Conservation (phyloP, 2,329 filamentous ascomycete genomes). For the Dactylella cylindrospora region DNA sequence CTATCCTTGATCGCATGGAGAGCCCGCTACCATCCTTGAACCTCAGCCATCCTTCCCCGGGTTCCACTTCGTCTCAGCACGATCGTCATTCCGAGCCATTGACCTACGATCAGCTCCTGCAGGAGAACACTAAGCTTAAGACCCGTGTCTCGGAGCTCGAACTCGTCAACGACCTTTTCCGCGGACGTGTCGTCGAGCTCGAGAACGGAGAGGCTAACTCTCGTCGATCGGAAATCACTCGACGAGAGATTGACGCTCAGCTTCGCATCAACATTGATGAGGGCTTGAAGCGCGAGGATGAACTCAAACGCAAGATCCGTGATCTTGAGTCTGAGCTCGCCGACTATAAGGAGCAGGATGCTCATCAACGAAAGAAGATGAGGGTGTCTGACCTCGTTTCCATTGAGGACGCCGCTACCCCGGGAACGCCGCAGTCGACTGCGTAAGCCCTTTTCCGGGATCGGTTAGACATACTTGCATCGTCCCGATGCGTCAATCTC, state of each 20-base stretch:
- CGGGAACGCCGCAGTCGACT: slow-evolving; percentile 40
- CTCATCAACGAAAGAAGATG: slow-evolving; percentile 48
- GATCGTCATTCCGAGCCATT: slow-evolving; percentile 58
- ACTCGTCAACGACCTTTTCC: slow-evolving; percentile 84
- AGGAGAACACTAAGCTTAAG: slow-evolving; percentile 82
- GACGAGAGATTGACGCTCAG: slow-evolving; percentile 59
- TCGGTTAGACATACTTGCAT: slow-evolving; percentile 27
- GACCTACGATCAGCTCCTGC: slow-evolving; percentile 70
- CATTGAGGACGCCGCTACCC: slow-evolving; percentile 41
- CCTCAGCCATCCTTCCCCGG: slow-evolving; percentile 62
- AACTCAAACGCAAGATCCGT: slow-evolving; percentile 77
- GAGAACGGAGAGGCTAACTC: slow-evolving; percentile 74
- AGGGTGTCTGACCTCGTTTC: slow-evolving; percentile 48
- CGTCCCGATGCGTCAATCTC: neutral
- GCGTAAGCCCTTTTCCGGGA: slow-evolving; percentile 26
- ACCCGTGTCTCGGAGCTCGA: slow-evolving; percentile 94
- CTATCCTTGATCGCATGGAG: slow-evolving; percentile 50
- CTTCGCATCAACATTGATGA: slow-evolving; percentile 70
- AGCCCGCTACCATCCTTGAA: slow-evolving; percentile 58
- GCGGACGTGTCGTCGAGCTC: slow-evolving; percentile 71
- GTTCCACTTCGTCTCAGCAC: slow-evolving; percentile 60
- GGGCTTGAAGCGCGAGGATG: slow-evolving; percentile 74
- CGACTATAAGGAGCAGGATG: slow-evolving; percentile 49
- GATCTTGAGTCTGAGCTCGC: slow-evolving; percentile 66
- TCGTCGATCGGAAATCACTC: slow-evolving; percentile 61